Conservation (phyloP, 2,329 filamentous ascomycete genomes). For the Apiospora malaysiana region DNA sequence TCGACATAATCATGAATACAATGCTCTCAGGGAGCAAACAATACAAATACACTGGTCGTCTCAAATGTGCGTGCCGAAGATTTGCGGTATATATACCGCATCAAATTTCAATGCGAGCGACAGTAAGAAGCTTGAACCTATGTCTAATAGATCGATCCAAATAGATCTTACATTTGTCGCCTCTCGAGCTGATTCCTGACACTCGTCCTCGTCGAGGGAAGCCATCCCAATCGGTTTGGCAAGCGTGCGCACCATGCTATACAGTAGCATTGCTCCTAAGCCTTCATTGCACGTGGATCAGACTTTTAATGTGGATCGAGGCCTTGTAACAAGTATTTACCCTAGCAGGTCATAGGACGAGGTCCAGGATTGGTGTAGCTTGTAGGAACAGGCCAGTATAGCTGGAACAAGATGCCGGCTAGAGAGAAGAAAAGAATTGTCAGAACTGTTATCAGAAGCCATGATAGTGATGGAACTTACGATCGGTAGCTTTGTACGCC, state of each 20-base stretch:
- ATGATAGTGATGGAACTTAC: not conserved
- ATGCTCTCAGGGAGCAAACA: not conserved
- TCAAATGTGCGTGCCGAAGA: not conserved
- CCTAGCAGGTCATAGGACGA: constrained; percentile 3
- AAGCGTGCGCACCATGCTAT: not conserved
- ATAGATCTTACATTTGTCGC: no score
- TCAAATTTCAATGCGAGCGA: not conserved
- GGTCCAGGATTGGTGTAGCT: constrained; percentile 35
- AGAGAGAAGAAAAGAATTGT: not conserved
- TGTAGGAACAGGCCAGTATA: constrained; percentile 38
- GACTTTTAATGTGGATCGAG: no score
- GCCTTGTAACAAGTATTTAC: not conserved
- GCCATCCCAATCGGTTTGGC: not conserved
- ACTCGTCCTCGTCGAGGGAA: not conserved
- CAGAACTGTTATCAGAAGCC: not conserved
- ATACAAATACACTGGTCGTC: not conserved
- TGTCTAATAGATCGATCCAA: not conserved
- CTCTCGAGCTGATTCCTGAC: not conserved
- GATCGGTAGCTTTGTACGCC: constrained; percentile 41
- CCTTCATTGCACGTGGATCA: not conserved
- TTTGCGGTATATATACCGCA: not conserved
- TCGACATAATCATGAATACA: not conserved
- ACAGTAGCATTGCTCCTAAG: not conserved
- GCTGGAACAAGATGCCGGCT: constrained; percentile 38
- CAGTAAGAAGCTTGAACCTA: not conserved